Conservation (phyloP, 352 stramenopile species). For the Phytopythium sindhum region DNA sequence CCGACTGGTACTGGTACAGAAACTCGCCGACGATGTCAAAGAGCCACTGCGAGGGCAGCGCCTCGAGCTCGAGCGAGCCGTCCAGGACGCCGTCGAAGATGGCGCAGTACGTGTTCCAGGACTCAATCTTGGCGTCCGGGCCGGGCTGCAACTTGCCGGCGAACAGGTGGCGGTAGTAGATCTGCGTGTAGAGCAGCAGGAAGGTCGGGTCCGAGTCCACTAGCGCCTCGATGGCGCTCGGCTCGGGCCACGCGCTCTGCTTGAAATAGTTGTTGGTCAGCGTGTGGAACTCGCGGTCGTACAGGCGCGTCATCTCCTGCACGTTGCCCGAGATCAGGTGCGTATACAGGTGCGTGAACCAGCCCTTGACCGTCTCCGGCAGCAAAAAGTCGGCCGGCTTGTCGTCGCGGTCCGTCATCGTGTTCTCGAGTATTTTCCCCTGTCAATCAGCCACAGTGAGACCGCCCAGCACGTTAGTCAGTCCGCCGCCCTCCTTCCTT, state of each 20-base stretch:
- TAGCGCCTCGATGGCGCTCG: conserved; percentile 79
- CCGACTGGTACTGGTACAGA: conserved; percentile 99
- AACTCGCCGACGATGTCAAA: conserved; percentile 99
- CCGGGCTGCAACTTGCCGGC: conserved; percentile 76
- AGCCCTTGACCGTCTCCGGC: conserved; percentile 86
- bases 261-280: conserved; percentile 94
- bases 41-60: conserved; percentile 94
- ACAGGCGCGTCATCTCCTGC: conserved; percentile 78
- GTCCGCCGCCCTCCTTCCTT: not conserved
- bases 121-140: conserved; percentile 89
- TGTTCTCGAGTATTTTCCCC: conserved; percentile 9
- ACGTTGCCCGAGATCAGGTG: conserved; percentile 81
- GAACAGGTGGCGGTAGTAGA: conserved; percentile 97
- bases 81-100: conserved; percentile 94
- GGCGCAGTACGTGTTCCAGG: conserved; percentile 92
- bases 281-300: conserved; percentile 87
- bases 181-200: conserved; percentile 95
- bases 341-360: conserved; percentile 87
- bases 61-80: conserved; percentile 74
- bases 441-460: not conserved
- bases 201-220: conserved; percentile 90
- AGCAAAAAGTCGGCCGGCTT: conserved; percentile 87
- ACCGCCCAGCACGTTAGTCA: not conserved
- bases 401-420: conserved; percentile 69
- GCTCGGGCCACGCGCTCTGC: conserved; percentile 92